phyloP scores from a whole-genome alignment of 2,329 filamentous ascomycete species.

The Dryadomyces quercus-mongolicae region DNA sequence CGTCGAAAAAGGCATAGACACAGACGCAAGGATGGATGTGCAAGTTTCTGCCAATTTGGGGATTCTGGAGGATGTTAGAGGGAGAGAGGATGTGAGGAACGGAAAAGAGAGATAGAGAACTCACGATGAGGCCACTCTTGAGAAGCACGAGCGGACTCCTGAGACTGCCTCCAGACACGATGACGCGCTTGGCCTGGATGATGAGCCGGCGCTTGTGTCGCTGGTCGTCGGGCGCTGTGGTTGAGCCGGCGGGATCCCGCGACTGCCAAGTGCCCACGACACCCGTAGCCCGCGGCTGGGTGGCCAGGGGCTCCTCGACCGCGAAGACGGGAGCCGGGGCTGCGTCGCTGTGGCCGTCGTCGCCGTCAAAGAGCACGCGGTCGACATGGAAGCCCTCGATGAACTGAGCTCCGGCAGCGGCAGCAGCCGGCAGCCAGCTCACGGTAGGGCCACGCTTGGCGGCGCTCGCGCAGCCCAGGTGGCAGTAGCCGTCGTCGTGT shows the following conservation, averaged over 20 bases:
- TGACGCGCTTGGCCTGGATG: constrained; percentile 68
- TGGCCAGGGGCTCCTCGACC: background rate
- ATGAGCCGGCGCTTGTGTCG: constrained; percentile 47
- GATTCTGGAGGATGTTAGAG: constrained; percentile 40
- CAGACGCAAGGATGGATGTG: constrained; percentile 64
- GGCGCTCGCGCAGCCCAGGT: constrained; percentile 48
- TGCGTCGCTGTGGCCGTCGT: constrained; percentile 17
- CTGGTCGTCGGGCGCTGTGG: constrained; percentile 33
- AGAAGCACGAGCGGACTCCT: constrained; percentile 65
- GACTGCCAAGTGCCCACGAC: constrained; percentile 66
- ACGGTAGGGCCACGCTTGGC: constrained; percentile 71
- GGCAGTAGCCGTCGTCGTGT: constrained; percentile 62
- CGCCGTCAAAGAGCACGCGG: constrained; percentile 54
- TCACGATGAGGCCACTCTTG: constrained; percentile 62
- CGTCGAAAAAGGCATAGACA: constrained; percentile 50
- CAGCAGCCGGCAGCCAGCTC: constrained; percentile 69
- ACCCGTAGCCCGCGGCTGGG: constrained; percentile 47
- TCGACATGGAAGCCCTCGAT: constrained; percentile 71
- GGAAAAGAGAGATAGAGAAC: constrained; percentile 7
- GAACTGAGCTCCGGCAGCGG: constrained; percentile 63
- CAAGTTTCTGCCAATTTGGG: constrained; percentile 70
- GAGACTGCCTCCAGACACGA: constrained; percentile 66
- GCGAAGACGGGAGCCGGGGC: background rate
- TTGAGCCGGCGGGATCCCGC: constrained; percentile 48
- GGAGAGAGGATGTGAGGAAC: too few relatives aligned